Conservation (phyloP, 768 basidiomycete species). For the Tulasnella sp. region DNA sequence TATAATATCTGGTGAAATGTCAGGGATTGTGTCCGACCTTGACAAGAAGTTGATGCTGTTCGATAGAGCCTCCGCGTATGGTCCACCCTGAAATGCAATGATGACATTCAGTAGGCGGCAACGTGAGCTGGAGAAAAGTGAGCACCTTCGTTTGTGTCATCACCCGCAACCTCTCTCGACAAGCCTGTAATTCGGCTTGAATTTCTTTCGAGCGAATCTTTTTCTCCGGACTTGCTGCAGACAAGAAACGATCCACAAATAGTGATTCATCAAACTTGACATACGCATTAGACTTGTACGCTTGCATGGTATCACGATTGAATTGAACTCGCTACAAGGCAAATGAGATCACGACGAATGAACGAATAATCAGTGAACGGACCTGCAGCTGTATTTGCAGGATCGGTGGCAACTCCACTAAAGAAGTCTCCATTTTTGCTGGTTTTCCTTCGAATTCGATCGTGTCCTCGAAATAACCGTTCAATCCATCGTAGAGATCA, state of each 20-base stretch:
- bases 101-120: neutral
- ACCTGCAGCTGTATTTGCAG: constrained; percentile 95
- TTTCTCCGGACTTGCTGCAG: constrained; percentile 57
- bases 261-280: constrained; percentile 81
- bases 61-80: constrained; percentile 44
- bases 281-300: constrained; percentile 93
- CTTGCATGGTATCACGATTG: constrained; percentile 78
- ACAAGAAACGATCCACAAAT: constrained; percentile 84
- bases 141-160: constrained; percentile 61
- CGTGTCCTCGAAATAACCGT: constrained; percentile 78
- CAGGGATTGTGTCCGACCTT: constrained; percentile 36
- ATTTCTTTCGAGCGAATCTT: constrained; percentile 56
- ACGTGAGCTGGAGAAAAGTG: neutral
- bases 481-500: constrained; percentile 89
- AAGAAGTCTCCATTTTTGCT: constrained; percentile 73
- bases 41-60: constrained; percentile 45
- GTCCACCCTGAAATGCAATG: constrained; percentile 37
- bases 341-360: constrained; percentile 13
- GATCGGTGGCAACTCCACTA: constrained; percentile 77
- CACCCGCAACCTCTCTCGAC: constrained; percentile 52
- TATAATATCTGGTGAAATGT: constrained; percentile 49
- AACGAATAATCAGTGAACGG: constrained; percentile 17
- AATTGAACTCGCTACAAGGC: constrained; percentile 71
- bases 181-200: constrained; percentile 48
- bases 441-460: constrained; percentile 81